Conservation (phyloP, 2,329 filamentous ascomycete genomes). For the Neonectria sp. region DNA sequence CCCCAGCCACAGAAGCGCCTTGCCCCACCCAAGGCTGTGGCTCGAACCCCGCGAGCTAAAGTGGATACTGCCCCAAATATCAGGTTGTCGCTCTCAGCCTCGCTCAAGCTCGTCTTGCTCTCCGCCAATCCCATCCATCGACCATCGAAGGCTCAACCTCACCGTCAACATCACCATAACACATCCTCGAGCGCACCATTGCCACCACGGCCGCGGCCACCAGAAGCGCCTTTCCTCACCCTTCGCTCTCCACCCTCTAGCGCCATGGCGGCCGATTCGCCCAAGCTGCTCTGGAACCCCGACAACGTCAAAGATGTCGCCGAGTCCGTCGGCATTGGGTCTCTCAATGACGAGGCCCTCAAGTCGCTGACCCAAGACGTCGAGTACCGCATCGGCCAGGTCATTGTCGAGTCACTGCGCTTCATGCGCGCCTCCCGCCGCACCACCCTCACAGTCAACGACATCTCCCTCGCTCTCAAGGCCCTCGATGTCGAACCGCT, state of each 20-base stretch:
- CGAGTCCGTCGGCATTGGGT: conserved; percentile 91
- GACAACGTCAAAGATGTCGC: conserved; percentile 97
- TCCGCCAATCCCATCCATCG: conserved; percentile 20
- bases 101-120: conserved; percentile 19
- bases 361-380: conserved; percentile 93
- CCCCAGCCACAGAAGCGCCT: neutral
- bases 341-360: conserved; percentile 87
- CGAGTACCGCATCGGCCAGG: conserved; percentile 94
- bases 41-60: conserved; percentile 6
- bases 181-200: conserved; percentile 6
- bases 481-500: conserved; percentile 94
- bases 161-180: conserved; percentile 3
- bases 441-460: conserved; percentile 89
- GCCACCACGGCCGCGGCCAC: neutral
- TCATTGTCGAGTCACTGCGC: conserved; percentile 93
- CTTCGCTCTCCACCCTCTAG: conserved; percentile 4
- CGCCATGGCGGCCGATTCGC: conserved; percentile 56
- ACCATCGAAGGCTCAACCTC: conserved; percentile 11
- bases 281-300: conserved; percentile 88
- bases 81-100: conserved; percentile 9
- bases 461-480: conserved; percentile 88
- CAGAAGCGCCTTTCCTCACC: neutral
- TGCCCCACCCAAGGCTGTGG: neutral
- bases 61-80: neutral
- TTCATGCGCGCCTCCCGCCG: conserved; percentile 95